Evolutionary conservation across 768 basidiomycete species (phyloP), one percentile per base, ranked within the genome.

Genomic region (Boletellus sp.): DNA sequence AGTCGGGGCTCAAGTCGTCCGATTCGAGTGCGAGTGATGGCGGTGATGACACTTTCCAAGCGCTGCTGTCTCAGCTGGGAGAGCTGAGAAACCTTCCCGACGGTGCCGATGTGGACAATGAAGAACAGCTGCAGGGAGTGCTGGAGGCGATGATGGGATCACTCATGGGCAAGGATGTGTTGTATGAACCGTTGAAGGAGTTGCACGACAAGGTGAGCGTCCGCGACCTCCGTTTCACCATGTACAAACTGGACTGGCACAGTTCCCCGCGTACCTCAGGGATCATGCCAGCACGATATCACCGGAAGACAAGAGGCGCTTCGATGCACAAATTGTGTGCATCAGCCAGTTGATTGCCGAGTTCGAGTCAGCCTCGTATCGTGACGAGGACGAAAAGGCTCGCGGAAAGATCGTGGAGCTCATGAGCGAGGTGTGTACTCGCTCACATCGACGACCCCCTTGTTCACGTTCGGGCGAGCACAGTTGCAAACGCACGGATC

Each of bases 111-210:
- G 69, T 66, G 12, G 68, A 73, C 22, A 64, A 69, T 23, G 79
- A 81, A 2, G 74, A 74, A 1, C 79, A 83, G 22, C 62, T 93
- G 12, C 78, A 85, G 37, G 79, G 75, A 1, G 70, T 92, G 52
- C 74, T 95, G 9, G 90, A 94, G 64, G 78, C 65, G 22, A 87
- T 94, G 64, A 66, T 67, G 65, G 55, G 65, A 3, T 62, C 65
- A 34, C 54, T 69, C 28, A 69, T 67, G 67, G 35, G 57, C 33
- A 69, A 67, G 33, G 62, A 69, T 0, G 53, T 69, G 80, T 69
- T 94, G n/a, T 86, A 93, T 56, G 90, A 92, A 39, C 92, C 93
- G 0, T 63, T 94, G 50, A 89, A 87, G 57, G 92, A 95, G 62
- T 68, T 95, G 43, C 15, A 64, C 41, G 60, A 68, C 8, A 67